Percentiles rank a stretch among this genome's conserved stretches.
These are phyloP conservation scores for Cenchrus americanus DNA, from an alignment of 176 grass and related monocot species.

Conservation along the genomic window DNA sequence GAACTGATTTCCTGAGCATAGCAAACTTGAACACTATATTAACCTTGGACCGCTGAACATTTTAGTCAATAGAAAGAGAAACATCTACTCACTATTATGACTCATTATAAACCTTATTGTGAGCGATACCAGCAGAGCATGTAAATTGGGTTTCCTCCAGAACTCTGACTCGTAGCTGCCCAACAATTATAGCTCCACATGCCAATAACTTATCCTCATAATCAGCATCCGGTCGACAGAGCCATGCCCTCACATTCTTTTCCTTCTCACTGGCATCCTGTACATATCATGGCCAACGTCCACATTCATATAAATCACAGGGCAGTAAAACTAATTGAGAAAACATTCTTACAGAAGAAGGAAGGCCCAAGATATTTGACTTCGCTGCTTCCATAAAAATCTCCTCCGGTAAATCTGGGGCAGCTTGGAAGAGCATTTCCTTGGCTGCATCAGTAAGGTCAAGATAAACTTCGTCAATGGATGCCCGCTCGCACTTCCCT, in stretches of 20 bases:
- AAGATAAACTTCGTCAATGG: conserved; percentile 97
- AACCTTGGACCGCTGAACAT: neutral
- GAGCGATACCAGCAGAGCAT: conserved; percentile 92
- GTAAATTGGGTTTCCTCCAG: conserved; percentile 86
- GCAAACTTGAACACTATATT: neutral
- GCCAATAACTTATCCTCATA: conserved; percentile 81
- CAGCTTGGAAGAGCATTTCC: conserved; percentile 74
- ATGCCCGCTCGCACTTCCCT: conserved; percentile 90
- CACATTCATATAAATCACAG: conserved; percentile 12
- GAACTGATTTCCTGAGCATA: conserved; percentile 5
- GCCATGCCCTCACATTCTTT: conserved; percentile 69
- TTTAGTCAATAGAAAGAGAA: conserved; percentile 38
- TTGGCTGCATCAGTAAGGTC: conserved; percentile 90
- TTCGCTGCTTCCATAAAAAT: conserved; percentile 70
- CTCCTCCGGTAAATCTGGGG: conserved; percentile 48
- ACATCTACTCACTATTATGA: conserved; percentile 42
- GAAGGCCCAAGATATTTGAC: conserved; percentile 76
- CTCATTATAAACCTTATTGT: conserved; percentile 80
- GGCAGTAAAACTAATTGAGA: conserved; percentile 17
- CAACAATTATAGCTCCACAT: conserved; percentile 88
- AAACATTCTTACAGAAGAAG: conserved; percentile 53
- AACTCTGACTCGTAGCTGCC: conserved; percentile 72
- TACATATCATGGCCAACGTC: conserved; percentile 28
- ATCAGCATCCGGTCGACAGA: conserved; percentile 62
- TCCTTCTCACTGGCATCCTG: conserved; percentile 62